Base-by-base conservation (phyloP, 805 yeast species). In the Candida sakaeoensis region DNA sequence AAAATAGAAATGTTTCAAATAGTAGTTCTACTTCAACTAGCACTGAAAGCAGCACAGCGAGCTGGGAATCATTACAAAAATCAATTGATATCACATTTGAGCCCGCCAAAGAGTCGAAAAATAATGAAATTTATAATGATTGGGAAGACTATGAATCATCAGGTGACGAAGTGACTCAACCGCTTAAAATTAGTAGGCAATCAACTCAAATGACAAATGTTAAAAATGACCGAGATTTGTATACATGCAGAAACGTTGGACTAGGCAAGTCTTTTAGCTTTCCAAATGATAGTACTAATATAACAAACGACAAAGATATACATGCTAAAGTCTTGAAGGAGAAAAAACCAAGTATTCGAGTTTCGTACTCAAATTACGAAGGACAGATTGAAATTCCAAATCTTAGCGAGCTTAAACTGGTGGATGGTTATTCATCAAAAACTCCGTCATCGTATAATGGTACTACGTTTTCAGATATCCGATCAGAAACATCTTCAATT, bases 381-480 rank as follows among this genome's bases (percentile, higher is more conserved):
- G 73, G 72, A 4, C 70, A 65, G 37, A 69, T 69, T 15, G 70
- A 67, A 40, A 69, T 69, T 16, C 74, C 74, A 1, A 65, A 66
- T 34, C 51, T 68, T 18, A 52, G 53, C 22, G 63, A 59, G 30
- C 37, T 41, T 5, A 41, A 46, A 6, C 40, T 47, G 14, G 29
- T 44, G 17, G 48, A 48, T 15, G 40, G 44, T 5, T 40, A 33
- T 16, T 43, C 51, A 2, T 44, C 53, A 2, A 35, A 23, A 16
- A 37, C 54, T 8, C 29, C 33, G n/a, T 26, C 37, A 19, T 44
- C 52, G 2, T 44, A 45, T 15, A 51, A 51, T 45, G 62, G 63
- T 1, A 50, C 58, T 2, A 47, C 57, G 1, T 60, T 58, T 39
- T 55, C 60, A 19, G 65, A 60, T 41, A 33, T 54, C 2, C 23